Evolutionary conservation across 1,284 basidiomycete genomes (phyloP), one percentile per base, ranked within the genome.

Genomic region (Papiliotrema nemorosa): DNA sequence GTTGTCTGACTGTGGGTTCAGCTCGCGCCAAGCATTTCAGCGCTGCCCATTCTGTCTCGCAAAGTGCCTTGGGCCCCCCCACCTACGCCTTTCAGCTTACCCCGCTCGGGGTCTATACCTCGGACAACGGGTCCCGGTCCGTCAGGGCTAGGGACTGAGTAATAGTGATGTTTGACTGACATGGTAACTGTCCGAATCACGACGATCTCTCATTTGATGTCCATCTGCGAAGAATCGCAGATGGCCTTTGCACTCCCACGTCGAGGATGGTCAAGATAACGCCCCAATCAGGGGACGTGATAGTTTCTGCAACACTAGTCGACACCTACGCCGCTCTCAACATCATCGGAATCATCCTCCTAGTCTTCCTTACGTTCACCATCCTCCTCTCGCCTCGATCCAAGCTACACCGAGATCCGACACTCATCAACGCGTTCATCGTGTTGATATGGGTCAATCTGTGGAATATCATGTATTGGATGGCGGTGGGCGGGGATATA

Each of bases 351-450:
- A 50, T 42, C 33, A 29, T 35, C 41, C 40, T 50, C 31, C 22
- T 50, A 10, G 13, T 36, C 14, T 9, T 27, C 14, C 41, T 50
- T 4, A 22, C 29, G 14, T 5, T 36, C 31, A 50, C 48, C 22
- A n/a, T 50, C 16, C 20, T 50, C 9, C 3, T 44, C 5, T 12
- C 40, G n/a, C 21, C 39, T 16, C 18, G 21, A 10, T 12, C 13
- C 7, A 13, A 21, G 25, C 39, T 50, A 13, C 20, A 43, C 6
- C 39, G 48, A 3, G 55, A 57, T 33, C 49, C 55, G 29, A 54
- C 52, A n/a, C 27, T 57, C 31, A 48, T 57, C 36, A 57, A 57
- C 36, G 52, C 49, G 6, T 57, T 57, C 25, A 31, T 53, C 31
- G 48, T 57, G 13, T 29, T 57, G 16, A 53, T 57, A 21, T 40